Evolutionary conservation across 345 rosid genomes (phyloP).

Genomic region (Euphorbia pulcherrima): DNA sequence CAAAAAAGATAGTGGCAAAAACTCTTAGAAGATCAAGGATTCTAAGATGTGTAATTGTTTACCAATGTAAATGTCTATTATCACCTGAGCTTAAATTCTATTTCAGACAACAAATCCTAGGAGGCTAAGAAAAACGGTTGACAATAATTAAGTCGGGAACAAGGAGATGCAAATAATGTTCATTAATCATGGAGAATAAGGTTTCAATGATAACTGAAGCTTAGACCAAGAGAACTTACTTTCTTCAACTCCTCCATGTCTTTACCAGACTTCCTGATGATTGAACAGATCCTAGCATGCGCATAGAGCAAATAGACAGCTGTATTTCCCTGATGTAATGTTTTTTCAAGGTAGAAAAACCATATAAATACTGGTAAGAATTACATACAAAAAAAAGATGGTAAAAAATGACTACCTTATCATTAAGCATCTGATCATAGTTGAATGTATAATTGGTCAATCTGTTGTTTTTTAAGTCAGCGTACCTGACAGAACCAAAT

Average conservation of each 20-base stretch:
- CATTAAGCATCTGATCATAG: constrained; percentile 85
- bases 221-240: constrained; percentile 35
- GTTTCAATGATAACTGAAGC: background rate
- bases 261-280: constrained; percentile 87
- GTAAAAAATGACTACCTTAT: constrained; percentile 51
- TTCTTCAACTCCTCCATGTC: constrained; percentile 74
- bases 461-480: constrained; percentile 91
- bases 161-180: background rate
- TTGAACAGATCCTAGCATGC: constrained; percentile 97
- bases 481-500: constrained; percentile 53
- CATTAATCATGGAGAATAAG: background rate
- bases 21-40: background rate
- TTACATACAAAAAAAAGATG: background rate
- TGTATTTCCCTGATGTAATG: constrained; percentile 73
- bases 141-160: background rate
- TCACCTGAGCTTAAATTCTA: too few relatives aligned
- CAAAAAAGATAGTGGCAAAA: too few relatives aligned
- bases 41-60: too few relatives aligned
- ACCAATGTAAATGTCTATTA: too few relatives aligned
- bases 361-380: constrained; percentile 2
- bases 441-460: constrained; percentile 65
- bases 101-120: background rate
- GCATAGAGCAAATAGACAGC: constrained; percentile 97
- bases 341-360: constrained; percentile 17
- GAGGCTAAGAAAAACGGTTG: background rate